Percentiles rank a stretch among this genome's conserved stretches.
phyloP scores from a whole-genome alignment of 2,329 filamentous ascomycete genomes.

The Colletotrichum aenigma region DNA sequence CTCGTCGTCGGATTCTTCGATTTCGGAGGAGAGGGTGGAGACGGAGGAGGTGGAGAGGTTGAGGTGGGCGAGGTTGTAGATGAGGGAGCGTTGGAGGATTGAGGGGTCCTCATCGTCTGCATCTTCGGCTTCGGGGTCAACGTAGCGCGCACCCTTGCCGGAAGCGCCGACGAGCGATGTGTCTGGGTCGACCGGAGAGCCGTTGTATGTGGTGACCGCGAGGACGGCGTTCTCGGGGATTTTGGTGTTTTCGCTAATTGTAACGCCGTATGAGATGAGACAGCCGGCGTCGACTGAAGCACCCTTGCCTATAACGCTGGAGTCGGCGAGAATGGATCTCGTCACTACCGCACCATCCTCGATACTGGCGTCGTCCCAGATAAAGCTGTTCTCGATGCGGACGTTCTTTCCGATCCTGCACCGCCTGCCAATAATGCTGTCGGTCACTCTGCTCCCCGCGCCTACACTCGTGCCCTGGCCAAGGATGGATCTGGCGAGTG shows the following conservation, averaged over 20 bases:
- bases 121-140: slow-evolving; percentile 52
- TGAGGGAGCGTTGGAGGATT: slow-evolving; percentile 57
- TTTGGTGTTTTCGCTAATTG: slow-evolving; percentile 66
- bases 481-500: slow-evolving; percentile 74
- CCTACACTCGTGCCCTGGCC: slow-evolving; percentile 79
- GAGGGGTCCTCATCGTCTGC: slow-evolving; percentile 54
- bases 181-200: slow-evolving; percentile 43
- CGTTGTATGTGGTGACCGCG: slow-evolving; percentile 39
- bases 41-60: slow-evolving; percentile 60
- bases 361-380: slow-evolving; percentile 86
- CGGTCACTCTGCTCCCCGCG: slow-evolving; percentile 69
- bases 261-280: slow-evolving; percentile 80
- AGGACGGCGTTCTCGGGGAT: slow-evolving; percentile 39
- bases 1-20: slow-evolving; percentile 70
- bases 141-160: slow-evolving; percentile 56
- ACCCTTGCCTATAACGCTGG: slow-evolving; percentile 72
- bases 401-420: slow-evolving; percentile 90
- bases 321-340: slow-evolving; percentile 77
- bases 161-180: slow-evolving; percentile 49
- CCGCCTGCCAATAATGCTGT: slow-evolving; percentile 81
- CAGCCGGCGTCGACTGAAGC: slow-evolving; percentile 74
- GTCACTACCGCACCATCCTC: slow-evolving; percentile 75
- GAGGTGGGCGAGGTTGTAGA: slow-evolving; percentile 57
- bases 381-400: slow-evolving; percentile 76
- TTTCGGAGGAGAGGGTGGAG: slow-evolving; percentile 67